Evolutionary conservation across 768 basidiomycete genomes (phyloP).

Genomic region (Russula abietina): DNA sequence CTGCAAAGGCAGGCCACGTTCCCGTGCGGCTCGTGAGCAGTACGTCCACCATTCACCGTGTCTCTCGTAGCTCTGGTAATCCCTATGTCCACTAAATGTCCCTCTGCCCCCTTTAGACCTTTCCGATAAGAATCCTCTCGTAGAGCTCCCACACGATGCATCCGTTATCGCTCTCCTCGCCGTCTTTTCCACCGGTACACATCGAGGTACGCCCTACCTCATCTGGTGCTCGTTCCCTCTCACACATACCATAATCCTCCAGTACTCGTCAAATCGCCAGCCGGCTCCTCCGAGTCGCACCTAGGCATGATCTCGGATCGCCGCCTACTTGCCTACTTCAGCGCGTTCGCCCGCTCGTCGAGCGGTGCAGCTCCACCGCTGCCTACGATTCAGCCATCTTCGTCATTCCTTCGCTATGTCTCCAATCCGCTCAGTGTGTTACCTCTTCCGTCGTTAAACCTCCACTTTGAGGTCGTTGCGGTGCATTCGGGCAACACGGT

Average conservation of each 20-base stretch:
- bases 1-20: conserved; percentile 68
- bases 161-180: conserved; percentile 56
- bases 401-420: conserved; percentile 38
- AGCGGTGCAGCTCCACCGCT: conserved; percentile 5
- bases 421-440: conserved; percentile 51
- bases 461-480: conserved; percentile 59
- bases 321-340: conserved; percentile 64
- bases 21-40: conserved; percentile 74
- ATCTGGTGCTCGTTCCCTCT: background rate
- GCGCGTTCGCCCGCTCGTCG: conserved; percentile 40
- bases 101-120: conserved; percentile 45
- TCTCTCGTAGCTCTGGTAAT: background rate
- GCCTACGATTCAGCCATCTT: conserved; percentile 2
- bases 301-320: conserved; percentile 75
- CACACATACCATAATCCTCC: background rate
- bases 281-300: conserved; percentile 39
- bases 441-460: conserved; percentile 57
- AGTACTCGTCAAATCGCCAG: conserved; percentile 54
- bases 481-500: conserved; percentile 55
- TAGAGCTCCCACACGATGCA: conserved; percentile 56
- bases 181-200: conserved; percentile 63
- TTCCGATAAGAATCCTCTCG: conserved; percentile 78
- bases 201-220: conserved; percentile 47
- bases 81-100: background rate
- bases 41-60: conserved; percentile 35